Base-by-base conservation (phyloP, 345 rosid species). In the Hypericum perforatum region DNA sequence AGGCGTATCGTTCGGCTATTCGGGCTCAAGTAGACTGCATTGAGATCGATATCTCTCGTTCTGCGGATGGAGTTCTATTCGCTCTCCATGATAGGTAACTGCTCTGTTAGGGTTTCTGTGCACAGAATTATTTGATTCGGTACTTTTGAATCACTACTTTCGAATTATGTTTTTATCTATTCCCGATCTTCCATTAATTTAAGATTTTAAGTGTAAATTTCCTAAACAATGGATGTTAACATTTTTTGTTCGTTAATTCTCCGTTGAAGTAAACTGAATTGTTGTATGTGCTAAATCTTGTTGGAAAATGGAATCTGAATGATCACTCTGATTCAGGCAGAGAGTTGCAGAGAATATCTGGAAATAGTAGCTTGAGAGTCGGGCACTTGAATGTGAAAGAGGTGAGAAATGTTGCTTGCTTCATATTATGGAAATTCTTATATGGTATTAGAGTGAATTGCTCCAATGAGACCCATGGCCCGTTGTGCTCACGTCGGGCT, bases 11-110 rank as follows among this genome's bases (percentile, higher is more conserved):
- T 38, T 63, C 62, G 39, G 94, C 98, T 37, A 70, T 92, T 53
- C 75, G 52, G 63, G 74, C 95, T 55, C 80, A 70, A 53, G 98
- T 79, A 57, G 95, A 88, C 72, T 92, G 98, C 66, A 76, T 92
- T 29, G 96, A 92, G 82, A 76, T 92, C 61, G 98, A 88, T 71
- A 80, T 88, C 53, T 92, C 98, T 52, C 96, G 96, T 43, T 82
- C 98, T 10, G 71, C 72, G 46, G 98, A 92, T 73, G 95, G 98
- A 64, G 76, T 74, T 61, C 53, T 92, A 60, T 79, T 92, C 72
- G 94, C 96, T 66, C 82, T 92, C 6, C 96, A 88, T 60, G 90
- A 88, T 61, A 85, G 98, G 98, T 88, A 54, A 22, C 32, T 22
- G 32, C 32, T 22, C 32, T 40, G 10, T 68, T 37, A 67, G 15